Evolutionary conservation across 495 filamentous ascomycete species (phyloP).

Genomic region (Xylaria telfairii): DNA sequence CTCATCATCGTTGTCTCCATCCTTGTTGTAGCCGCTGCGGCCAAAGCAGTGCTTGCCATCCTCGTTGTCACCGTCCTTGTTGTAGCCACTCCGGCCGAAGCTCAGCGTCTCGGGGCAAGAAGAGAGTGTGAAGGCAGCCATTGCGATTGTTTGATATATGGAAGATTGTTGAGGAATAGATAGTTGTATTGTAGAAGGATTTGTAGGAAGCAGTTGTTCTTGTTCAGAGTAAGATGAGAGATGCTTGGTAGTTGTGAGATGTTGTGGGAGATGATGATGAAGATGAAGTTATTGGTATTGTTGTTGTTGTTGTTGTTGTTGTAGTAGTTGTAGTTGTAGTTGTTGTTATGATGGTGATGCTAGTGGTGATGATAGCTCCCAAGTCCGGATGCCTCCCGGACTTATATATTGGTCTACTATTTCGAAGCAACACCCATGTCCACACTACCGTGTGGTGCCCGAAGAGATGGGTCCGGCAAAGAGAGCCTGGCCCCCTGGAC

Average conservation of each 20-base stretch:
- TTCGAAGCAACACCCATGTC: constrained; percentile 18
- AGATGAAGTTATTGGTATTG: not conserved
- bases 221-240: constrained; percentile 5
- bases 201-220: constrained; percentile 6
- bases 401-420: constrained; percentile 26
- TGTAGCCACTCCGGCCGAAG: constrained; percentile 65
- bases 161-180: not conserved
- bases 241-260: not conserved
- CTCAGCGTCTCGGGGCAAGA: constrained; percentile 27
- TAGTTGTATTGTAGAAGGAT: constrained; percentile 8
- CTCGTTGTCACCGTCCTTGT: constrained; percentile 46
- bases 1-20: constrained; percentile 48
- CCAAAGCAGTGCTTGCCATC: constrained; percentile 46
- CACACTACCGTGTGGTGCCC: constrained; percentile 10
- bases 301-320: constrained; percentile 15
- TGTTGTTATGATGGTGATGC: not conserved
- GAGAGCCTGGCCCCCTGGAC: constrained; percentile 19
- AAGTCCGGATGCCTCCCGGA: constrained; percentile 21
- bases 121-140: constrained; percentile 22
- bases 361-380: constrained; percentile 12
- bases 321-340: not conserved
- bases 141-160: constrained; percentile 23
- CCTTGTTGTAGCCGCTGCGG: constrained; percentile 58
- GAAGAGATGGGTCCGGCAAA: constrained; percentile 22
- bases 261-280: constrained; percentile 9